Evolutionary conservation across 1,284 basidiomycete genomes (phyloP).

Genomic region (Malassezia yamatoensis): DNA sequence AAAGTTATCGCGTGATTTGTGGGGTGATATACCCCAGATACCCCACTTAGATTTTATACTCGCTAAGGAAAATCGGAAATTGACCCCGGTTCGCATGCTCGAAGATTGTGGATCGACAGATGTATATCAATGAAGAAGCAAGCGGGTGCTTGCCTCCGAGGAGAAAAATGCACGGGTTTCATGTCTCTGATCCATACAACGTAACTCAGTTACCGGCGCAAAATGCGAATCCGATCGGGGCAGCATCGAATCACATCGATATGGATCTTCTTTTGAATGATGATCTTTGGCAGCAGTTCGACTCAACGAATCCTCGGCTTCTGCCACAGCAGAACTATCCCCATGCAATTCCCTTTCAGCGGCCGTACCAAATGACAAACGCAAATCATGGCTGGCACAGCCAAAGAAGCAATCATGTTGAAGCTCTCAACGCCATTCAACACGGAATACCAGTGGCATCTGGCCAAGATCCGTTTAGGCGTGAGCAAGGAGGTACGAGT

Average conservation of each 20-base stretch:
- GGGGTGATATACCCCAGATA: no score
- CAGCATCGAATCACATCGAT: conserved; percentile 16
- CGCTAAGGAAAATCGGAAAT: not conserved
- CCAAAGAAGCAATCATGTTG: not conserved
- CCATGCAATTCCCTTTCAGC: not conserved
- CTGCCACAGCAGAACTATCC: not conserved
- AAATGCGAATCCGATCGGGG: not conserved
- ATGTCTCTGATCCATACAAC: not conserved
- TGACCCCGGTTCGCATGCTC: no score
- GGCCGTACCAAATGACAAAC: not conserved
- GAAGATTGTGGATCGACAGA: not conserved
- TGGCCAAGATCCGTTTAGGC: not conserved
- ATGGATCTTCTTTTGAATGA: conserved; percentile 32
- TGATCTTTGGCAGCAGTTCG: conserved; percentile 22
- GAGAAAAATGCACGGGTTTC: not conserved
- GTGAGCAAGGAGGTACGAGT: not conserved
- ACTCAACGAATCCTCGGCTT: not conserved
- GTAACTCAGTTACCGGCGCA: not conserved
- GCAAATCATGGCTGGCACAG: not conserved
- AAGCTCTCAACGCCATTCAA: not conserved
- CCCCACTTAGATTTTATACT: not conserved
- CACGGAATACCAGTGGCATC: not conserved
- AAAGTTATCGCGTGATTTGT: no score
- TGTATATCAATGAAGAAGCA: not conserved
- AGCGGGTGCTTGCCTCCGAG: not conserved